Evolutionary conservation across 1,284 basidiomycete species (phyloP).

Genomic region (Fistulina hepatica): DNA sequence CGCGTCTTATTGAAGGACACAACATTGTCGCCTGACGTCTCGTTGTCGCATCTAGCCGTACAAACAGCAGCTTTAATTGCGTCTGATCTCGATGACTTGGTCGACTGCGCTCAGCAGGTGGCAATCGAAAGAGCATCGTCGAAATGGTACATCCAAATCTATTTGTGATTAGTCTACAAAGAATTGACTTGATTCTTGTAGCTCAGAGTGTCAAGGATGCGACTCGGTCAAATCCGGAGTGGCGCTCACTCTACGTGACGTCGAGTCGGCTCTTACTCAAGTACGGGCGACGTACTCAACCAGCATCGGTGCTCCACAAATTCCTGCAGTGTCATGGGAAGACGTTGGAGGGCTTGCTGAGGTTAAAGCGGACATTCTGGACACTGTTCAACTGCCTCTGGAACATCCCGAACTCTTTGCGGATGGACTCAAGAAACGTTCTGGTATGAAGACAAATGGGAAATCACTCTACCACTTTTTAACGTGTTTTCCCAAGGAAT

Average conservation of each 20-base stretch:
- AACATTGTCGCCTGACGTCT: constrained; percentile 68
- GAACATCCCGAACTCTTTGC: constrained; percentile 92
- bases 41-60: constrained; percentile 60
- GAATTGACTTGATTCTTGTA: constrained; percentile 3
- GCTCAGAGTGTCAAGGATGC: constrained; percentile 1
- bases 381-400: constrained; percentile 93
- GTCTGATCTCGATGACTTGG: constrained; percentile 69
- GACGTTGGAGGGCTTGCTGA: constrained; percentile 88
- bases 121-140: constrained; percentile 44
- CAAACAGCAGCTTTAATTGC: constrained; percentile 92
- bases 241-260: constrained; percentile 54
- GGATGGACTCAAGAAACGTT: constrained; percentile 90
- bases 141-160: background rate
- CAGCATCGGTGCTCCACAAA: constrained; percentile 92
- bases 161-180: no score
- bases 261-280: constrained; percentile 65
- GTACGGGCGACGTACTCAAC: constrained; percentile 80
- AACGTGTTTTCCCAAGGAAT: constrained; percentile 44
- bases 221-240: constrained; percentile 27
- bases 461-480: background rate
- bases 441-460: constrained; percentile 43
- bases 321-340: constrained; percentile 95
- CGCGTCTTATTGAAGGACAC: constrained; percentile 34
- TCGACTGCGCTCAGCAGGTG: constrained; percentile 49
- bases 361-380: constrained; percentile 91